Evolutionary conservation across 257 asterid genomes (phyloP).

Genomic region (Solanum ahanhuiri): DNA sequence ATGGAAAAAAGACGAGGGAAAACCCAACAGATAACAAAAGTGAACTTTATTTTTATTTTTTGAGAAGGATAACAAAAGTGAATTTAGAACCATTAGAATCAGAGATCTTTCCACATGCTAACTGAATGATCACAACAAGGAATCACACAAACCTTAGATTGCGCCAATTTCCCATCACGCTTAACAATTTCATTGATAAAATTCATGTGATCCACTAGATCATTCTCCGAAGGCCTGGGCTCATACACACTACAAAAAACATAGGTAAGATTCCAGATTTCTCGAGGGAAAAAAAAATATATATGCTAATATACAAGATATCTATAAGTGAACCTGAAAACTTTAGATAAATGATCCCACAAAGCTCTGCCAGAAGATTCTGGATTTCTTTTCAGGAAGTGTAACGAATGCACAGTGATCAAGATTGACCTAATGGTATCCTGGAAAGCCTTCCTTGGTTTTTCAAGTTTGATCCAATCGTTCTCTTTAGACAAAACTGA

Average conservation of each 20-base stretch:
- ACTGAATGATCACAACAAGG: neutral
- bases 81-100: neutral
- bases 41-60: neutral
- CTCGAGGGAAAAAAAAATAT: neutral
- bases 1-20: neutral
- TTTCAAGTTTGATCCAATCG: constrained; percentile 70
- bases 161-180: constrained; percentile 41
- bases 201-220: constrained; percentile 42
- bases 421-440: constrained; percentile 36
- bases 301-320: neutral
- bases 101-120: neutral
- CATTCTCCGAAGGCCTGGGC: constrained; percentile 58
- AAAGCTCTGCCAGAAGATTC: constrained; percentile 45
- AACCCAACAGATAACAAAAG: neutral
- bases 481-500: constrained; percentile 52
- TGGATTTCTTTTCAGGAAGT: constrained; percentile 48
- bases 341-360: constrained; percentile 62
- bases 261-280: neutral
- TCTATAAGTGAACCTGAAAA: constrained; percentile 48
- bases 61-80: neutral
- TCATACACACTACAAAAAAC: constrained; percentile 35
- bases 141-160: constrained; percentile 48
- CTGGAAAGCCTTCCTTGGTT: constrained; percentile 52
- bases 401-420: constrained; percentile 52
- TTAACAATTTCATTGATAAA: constrained; percentile 53